Conservation (phyloP, 2,329 filamentous ascomycete species). For the Paracorniculantispora psalliotae region DNA sequence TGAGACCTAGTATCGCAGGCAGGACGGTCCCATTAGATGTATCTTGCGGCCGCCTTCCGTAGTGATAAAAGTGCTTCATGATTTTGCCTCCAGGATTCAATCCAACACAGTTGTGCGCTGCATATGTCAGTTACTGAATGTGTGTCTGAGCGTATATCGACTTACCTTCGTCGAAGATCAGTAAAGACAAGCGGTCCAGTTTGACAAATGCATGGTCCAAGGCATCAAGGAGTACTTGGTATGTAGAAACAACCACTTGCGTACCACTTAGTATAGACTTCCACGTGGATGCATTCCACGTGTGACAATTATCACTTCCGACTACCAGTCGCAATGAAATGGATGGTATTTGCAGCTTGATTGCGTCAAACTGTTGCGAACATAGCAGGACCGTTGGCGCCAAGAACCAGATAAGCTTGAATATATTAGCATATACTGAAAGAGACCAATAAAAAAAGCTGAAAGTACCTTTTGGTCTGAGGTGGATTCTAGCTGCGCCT, state of each 20-base stretch:
- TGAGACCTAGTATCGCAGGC: conserved; percentile 72
- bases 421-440: conserved; percentile 15
- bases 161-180: conserved; percentile 80
- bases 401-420: conserved; percentile 65
- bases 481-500: conserved; percentile 55
- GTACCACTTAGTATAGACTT: conserved; percentile 58
- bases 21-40: conserved; percentile 28
- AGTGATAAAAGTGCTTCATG: conserved; percentile 68
- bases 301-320: conserved; percentile 64
- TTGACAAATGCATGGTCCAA: conserved; percentile 68
- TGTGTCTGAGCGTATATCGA: too few relatives aligned
- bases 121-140: conserved; percentile 14
- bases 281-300: conserved; percentile 69
- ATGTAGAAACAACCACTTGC: conserved; percentile 72
- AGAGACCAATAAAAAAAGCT: not conserved
- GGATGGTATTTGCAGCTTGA: conserved; percentile 55
- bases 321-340: conserved; percentile 59
- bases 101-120: conserved; percentile 69
- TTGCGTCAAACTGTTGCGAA: conserved; percentile 58
- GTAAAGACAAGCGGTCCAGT: conserved; percentile 57
- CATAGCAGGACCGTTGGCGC: conserved; percentile 65
- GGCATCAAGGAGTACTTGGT: conserved; percentile 69
- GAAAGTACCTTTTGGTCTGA: conserved; percentile 46
- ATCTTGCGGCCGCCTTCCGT: conserved; percentile 27
- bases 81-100: conserved; percentile 63